These are phyloP conservation scores for Teunomyces atbi DNA, from an alignment of 805 yeast species.

Conservation along the genomic window DNA sequence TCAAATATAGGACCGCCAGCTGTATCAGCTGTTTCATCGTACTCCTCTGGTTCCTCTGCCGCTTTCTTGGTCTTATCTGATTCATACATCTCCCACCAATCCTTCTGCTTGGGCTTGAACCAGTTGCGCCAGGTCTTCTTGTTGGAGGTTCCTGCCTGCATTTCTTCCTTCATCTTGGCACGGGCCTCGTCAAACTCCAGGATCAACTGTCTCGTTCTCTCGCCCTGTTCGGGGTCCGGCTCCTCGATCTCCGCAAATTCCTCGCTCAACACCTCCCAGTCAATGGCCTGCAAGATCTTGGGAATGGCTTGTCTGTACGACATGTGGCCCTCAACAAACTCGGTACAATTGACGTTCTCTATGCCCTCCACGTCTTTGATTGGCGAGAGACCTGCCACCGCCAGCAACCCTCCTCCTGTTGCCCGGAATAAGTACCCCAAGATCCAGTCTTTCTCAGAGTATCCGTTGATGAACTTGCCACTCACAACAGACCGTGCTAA, in stretches of 20 bases:
- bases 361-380: constrained; percentile 60
- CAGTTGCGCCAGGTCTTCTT: constrained; percentile 49
- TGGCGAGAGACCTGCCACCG: constrained; percentile 88
- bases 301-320: constrained; percentile 96
- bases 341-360: constrained; percentile 87
- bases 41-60: constrained; percentile 13
- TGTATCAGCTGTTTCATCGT: constrained; percentile 6
- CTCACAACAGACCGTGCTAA: constrained; percentile 82
- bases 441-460: constrained; percentile 92
- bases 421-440: constrained; percentile 93
- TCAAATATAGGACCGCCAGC: constrained; percentile 38
- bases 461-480: constrained; percentile 88
- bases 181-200: constrained; percentile 86
- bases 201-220: constrained; percentile 78
- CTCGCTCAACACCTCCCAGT: constrained; percentile 82
- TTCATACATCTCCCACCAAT: constrained; percentile 58
- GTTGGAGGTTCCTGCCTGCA: constrained; percentile 23
- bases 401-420: constrained; percentile 87
- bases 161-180: constrained; percentile 51
- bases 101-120: constrained; percentile 48
- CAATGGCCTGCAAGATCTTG: constrained; percentile 60
- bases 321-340: constrained; percentile 91
- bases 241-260: constrained; percentile 96
- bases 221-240: constrained; percentile 84
- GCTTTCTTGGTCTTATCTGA: background rate